Base-by-base conservation (phyloP, 495 filamentous ascomycete species). In the Chaetomidium leptoderma region DNA sequence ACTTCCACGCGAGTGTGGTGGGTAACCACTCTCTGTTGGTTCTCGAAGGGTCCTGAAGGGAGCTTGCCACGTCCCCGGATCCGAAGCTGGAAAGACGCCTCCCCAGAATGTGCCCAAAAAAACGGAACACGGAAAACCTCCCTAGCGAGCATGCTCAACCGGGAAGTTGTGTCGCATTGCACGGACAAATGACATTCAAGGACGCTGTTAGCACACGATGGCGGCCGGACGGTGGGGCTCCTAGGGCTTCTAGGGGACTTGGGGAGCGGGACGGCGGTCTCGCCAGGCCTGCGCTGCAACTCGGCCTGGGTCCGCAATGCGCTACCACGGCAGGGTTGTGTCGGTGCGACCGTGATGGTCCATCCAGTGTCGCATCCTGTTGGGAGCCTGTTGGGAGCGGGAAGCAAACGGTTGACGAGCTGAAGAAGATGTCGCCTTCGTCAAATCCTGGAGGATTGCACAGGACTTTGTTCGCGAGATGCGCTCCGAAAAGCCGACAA, bases 101-200 rank as follows among this genome's bases (percentile, higher is more conserved):
- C 17, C 47, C 8, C 30, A 51, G 44, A 37, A 51, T 9, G 33
- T 32, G 13, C 19, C 32, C 48, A 51, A 23, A 11, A 42, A 8
- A 8, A 19, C 4, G 39, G 42, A 44, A 14, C 19, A 7, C 42
- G 21, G 19, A 24, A 33, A 32, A n/a, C 14, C 45, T 48, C 14
- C 11, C 9, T 30, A n/a, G 23, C 11, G 26, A 16, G 13, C 51
- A 17, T 24, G 23, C 30, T 33, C 19, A 27, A 29, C 53, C 53
- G 33, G 53, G 53, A 56, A 46, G 53, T 37, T 37, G 42, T 35
- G 53, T 56, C 14, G 53, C 53, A 56, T 47, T 47, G 53, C 40
- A 52, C 49, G 14, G 47, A 35, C 47, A 35, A 14, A 24, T 17
- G 24, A 50, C 24, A 50, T 50, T 19, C 47, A 23, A 36, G 47